A percentile compares a stretch with the other conserved stretches of the same genome.
phyloP scores from a whole-genome alignment of 1,139 yeast genomes.

The Saccharomycopsis hybrid region DNA sequence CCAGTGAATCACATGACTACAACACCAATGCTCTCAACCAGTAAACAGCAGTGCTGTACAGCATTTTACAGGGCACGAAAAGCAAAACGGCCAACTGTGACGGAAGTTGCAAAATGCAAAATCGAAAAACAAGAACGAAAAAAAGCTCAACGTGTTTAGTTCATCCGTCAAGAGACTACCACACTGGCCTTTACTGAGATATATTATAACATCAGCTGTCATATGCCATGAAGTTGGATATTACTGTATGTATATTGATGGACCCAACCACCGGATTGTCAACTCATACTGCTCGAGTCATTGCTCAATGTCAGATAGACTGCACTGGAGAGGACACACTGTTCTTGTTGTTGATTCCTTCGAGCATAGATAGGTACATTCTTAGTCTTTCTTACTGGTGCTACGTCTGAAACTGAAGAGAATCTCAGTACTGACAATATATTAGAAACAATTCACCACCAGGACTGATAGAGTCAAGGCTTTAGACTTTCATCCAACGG shows the following conservation, averaged over 20 bases:
- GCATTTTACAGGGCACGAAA: neutral
- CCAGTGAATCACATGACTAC: no score
- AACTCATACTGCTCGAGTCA: no score
- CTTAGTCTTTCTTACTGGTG: neutral
- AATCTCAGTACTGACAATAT: no score
- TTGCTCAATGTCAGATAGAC: neutral
- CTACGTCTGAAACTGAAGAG: no score
- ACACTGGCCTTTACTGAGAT: neutral
- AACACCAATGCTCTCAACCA: neutral
- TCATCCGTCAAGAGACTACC: neutral
- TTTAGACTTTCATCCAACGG: constrained; percentile 94
- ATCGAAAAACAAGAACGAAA: neutral
- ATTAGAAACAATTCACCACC: constrained; percentile 7
- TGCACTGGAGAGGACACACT: neutral
- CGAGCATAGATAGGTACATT: neutral
- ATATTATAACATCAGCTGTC: neutral
- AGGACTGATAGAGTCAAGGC: constrained; percentile 91
- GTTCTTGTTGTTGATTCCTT: neutral
- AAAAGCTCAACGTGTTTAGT: neutral
- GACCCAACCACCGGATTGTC: no score
- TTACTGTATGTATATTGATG: constrained; percentile 6
- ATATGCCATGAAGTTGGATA: constrained; percentile 6
- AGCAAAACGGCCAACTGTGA: neutral
- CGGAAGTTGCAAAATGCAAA: neutral
- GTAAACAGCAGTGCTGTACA: no score